Evolutionary conservation across 1,284 basidiomycete genomes (phyloP), one percentile per base, ranked within the genome.

Genomic region (Heterobasidion occidentale): DNA sequence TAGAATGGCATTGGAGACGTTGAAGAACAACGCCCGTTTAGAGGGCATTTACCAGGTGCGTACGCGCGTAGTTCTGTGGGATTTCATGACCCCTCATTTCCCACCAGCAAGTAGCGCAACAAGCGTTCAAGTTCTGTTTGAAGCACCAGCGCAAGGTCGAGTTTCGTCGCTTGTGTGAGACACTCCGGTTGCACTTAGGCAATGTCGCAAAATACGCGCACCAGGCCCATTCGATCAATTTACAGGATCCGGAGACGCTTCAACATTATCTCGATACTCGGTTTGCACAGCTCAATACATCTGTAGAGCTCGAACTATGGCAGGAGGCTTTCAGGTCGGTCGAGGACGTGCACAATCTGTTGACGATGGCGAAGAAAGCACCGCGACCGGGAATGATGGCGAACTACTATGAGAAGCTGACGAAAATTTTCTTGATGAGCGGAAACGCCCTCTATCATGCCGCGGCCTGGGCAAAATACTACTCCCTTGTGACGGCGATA

Each of bases 251-350:
- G 36, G 97, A 99, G 65, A 98, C 91, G 19, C 88, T 99, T 49
- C 92, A 97, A 69, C 94, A 94, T 64, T 93, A 98, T 74, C 88
- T 99, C 59, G 97, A 99, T 71, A 98, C 94, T 17, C 93, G 97
- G 58, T 98, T 99, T 70, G 90, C 94, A 38, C 96, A 99, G 77
- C 86, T 99, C 62, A 94, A 96, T 69, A 90, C 93, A n/a, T 95
- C 95, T 8, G 95, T 98, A 61, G 94, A 98, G 72, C 88, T 99
- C 61, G 97, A 99, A 75, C 82, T 99, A 51, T 99, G 96, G 97
- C 96, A 98, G 70, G 96, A 99, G 71, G 96, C 94, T 5, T 99
- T 98, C 84, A 90, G 97, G 59, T 94, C 93, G 49, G 93, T 98
- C 59, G 96, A 99, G 71, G 97, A 99, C 71, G 92, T 99, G 46